Evolutionary conservation across 2,329 filamentous ascomycete genomes (phyloP).

Genomic region (Fusarium luffae): DNA sequence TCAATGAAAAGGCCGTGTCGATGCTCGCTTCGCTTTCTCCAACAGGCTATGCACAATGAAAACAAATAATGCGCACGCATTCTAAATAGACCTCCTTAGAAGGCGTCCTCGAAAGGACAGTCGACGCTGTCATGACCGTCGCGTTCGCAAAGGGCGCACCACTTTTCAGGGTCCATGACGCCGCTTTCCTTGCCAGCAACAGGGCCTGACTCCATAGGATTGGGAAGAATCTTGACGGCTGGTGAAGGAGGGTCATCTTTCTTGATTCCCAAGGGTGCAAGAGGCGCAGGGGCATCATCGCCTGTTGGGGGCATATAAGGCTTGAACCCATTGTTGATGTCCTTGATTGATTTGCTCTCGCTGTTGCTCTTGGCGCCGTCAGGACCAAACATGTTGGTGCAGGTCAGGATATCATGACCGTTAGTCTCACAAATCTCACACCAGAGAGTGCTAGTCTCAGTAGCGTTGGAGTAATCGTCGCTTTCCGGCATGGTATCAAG

Average conservation of each 20-base stretch:
- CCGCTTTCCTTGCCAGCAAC: slow-evolving; percentile 83
- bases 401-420: slow-evolving; percentile 93
- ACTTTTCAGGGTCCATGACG: slow-evolving; percentile 84
- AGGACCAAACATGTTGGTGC: slow-evolving; percentile 85
- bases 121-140: slow-evolving; percentile 97
- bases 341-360: slow-evolving; percentile 49
- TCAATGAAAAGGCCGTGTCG: slow-evolving; percentile 28
- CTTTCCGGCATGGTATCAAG: slow-evolving; percentile 78
- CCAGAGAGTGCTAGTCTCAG: slow-evolving; percentile 81
- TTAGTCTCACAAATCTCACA: slow-evolving; percentile 95
- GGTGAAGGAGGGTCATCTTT: slow-evolving; percentile 51
- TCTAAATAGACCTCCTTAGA: slow-evolving; percentile 54
- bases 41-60: slow-evolving; percentile 23
- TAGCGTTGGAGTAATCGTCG: slow-evolving; percentile 75
- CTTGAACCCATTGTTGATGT: slow-evolving; percentile 52
- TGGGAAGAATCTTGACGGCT: slow-evolving; percentile 65
- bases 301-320: slow-evolving; percentile 54
- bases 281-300: slow-evolving; percentile 64
- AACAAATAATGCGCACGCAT: slow-evolving; percentile 3
- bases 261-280: slow-evolving; percentile 64
- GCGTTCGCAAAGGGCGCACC: slow-evolving; percentile 96
- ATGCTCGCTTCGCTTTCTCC: slow-evolving; percentile 28
- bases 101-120: slow-evolving; percentile 89
- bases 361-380: slow-evolving; percentile 52
- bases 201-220: slow-evolving; percentile 73